Base-by-base conservation (phyloP, 75 land plant species). In the Isoetes taiwanensis region DNA sequence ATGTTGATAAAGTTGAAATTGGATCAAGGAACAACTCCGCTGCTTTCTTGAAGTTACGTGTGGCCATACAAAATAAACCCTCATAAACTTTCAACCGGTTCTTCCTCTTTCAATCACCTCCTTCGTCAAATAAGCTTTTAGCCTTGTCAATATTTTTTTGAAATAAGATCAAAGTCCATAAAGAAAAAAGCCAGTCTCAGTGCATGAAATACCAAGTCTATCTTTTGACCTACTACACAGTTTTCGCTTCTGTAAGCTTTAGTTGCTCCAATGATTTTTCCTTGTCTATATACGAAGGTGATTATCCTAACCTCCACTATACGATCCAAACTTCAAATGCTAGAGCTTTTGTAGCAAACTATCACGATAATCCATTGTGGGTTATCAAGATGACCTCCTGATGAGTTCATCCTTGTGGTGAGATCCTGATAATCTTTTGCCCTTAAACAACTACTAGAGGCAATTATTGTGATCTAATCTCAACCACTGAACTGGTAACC, bases 61-160 rank as follows among this genome's bases (percentile, higher is more conserved):
- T 79, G 32, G 98, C 73, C 98, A 93, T 87, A 73, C 85, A 93
- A 62, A 72, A 87, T 27, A 93, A 52, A 34, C 98, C 98, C 56
- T 93, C 98, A 53, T 93, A 93, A 29, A 93, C 98, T 58, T 93
- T 93, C 58, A 93, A 61, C 14, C 98, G 76, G 61, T 93, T 93
- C 57, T 93, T 93, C 70, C 98, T 84, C 48, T 93, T 95, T 95
- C 98, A 93, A 56, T 93, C 98, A 62, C 95, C 95, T 34, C 98
- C 98, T 58, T 87, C 98, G 58, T 93, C 95, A 65, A 93, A 93
- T 69, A 93, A 66, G 39, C 85, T 86, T 65, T 93, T 93, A n/a
- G 98, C 98, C 64, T 87, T 93, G 3, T 87, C 98, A 58, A 93
- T 93, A 53, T 81, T 81, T 59, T n/a, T 69, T 81, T 6, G 85